Percentiles rank a stretch among this genome's conserved stretches.
phyloP scores from a whole-genome alignment of 257 asterid genomes.

The Ocimum tenuiflorum region DNA sequence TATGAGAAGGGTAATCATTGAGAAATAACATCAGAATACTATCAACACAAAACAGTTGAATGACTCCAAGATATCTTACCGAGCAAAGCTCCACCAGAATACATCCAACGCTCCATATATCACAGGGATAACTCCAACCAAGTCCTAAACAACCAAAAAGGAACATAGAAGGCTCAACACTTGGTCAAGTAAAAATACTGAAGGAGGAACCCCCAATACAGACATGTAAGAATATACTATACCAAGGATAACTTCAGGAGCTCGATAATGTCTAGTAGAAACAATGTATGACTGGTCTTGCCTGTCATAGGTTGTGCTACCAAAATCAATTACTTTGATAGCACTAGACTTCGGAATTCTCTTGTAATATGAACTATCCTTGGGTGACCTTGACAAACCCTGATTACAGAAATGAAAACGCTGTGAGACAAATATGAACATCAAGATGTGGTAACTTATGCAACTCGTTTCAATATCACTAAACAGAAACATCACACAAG shows the following conservation, averaged over 20 bases:
- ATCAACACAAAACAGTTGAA: neutral
- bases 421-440: neutral
- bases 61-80: conserved; percentile 27
- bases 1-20: neutral
- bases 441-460: no score
- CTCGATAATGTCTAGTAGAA: conserved; percentile 85
- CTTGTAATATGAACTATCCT: conserved; percentile 56
- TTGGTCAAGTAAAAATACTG: neutral
- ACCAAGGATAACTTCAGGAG: conserved; percentile 94
- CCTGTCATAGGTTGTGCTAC: conserved; percentile 70
- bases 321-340: conserved; percentile 89
- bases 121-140: conserved; percentile 91
- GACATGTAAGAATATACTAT: neutral
- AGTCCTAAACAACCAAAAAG: conserved; percentile 30
- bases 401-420: conserved; percentile 9
- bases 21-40: neutral
- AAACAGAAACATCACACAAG: neutral
- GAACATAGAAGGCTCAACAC: neutral
- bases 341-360: conserved; percentile 84
- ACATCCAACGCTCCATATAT: conserved; percentile 91
- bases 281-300: conserved; percentile 65
- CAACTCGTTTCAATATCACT: neutral
- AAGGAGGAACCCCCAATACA: neutral
- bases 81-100: conserved; percentile 85
- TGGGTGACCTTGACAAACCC: conserved; percentile 61